These are phyloP conservation scores for Phyllosticta citribraziliensis DNA, from an alignment of 2,329 filamentous ascomycete genomes.

Conservation along the genomic window DNA sequence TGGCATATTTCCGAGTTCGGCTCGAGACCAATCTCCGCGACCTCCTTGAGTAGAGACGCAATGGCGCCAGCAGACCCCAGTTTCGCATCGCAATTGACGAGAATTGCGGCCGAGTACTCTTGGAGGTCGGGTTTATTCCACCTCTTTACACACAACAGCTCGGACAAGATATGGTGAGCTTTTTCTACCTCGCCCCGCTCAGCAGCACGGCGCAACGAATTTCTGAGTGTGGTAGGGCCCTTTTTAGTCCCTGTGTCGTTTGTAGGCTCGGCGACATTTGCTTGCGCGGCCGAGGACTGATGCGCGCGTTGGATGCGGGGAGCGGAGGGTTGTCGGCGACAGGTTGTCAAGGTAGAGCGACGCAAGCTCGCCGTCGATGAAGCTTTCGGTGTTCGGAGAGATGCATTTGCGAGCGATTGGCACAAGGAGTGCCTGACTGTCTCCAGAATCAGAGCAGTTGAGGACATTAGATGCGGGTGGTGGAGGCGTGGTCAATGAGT, in stretches of 20 bases:
- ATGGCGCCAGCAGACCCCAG: conserved; percentile 59
- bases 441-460: not conserved
- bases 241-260: not conserved
- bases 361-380: not conserved
- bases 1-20: conserved; percentile 61
- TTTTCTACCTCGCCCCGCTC: not conserved
- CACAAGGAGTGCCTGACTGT: not conserved
- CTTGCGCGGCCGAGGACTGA: not conserved
- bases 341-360: not conserved
- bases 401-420: not conserved
- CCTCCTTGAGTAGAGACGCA: conserved; percentile 57
- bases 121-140: conserved; percentile 45
- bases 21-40: conserved; percentile 52
- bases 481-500: not conserved
- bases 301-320: not conserved
- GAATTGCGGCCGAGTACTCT: conserved; percentile 66
- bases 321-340: not conserved
- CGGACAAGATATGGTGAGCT: conserved; percentile 26
- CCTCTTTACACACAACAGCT: conserved; percentile 49
- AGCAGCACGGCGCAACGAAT: not conserved
- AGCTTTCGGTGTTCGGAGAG: not conserved
- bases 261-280: not conserved
- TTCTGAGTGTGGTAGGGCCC: not conserved
- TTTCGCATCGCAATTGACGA: conserved; percentile 54
- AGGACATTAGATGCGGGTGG: not conserved